Percentiles rank a stretch among this genome's conserved stretches.
Evolutionary conservation across 805 yeast genomes (phyloP).

Genomic region (Saturnispora gosingensis): DNA sequence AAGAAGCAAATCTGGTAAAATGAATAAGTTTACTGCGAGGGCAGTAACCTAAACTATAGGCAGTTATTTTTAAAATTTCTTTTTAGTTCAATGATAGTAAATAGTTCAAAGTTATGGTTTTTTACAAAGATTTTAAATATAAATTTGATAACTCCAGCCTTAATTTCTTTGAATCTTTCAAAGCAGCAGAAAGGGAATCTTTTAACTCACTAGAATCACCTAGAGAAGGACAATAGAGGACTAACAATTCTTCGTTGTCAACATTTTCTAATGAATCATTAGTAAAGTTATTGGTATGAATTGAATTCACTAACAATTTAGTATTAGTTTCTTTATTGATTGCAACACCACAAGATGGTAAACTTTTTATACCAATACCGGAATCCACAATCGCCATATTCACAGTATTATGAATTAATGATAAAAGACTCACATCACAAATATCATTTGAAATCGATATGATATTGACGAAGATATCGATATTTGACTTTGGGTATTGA

Average conservation of each 20-base stretch:
- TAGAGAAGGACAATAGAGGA: conserved; percentile 41
- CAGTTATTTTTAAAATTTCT: not conserved
- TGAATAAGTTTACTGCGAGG: conserved; percentile 4
- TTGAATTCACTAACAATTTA: conserved; percentile 28
- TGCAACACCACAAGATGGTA: conserved; percentile 53
- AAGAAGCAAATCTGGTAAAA: not conserved
- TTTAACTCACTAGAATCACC: conserved; percentile 25
- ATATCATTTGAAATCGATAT: conserved; percentile 36
- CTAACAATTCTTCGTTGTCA: conserved; percentile 42
- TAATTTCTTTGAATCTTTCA: conserved; percentile 38
- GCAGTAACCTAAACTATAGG: conserved; percentile 1
- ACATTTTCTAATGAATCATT: conserved; percentile 20
- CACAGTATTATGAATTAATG: conserved; percentile 47
- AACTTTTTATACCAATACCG: conserved; percentile 68
- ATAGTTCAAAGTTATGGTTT: not conserved
- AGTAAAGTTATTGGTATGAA: conserved; percentile 17
- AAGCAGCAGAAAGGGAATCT: conserved; percentile 19
- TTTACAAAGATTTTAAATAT: conserved; percentile 20
- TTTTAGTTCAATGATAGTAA: not conserved
- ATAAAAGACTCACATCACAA: conserved; percentile 30
- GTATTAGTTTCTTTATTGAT: conserved; percentile 6
- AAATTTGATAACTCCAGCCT: conserved; percentile 38
- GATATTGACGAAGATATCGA: conserved; percentile 66
- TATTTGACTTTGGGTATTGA: conserved; percentile 84
- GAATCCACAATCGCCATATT: conserved; percentile 77